These are phyloP conservation scores for Kandelia obovata DNA, from an alignment of 345 rosid species.

Conservation along the genomic window DNA sequence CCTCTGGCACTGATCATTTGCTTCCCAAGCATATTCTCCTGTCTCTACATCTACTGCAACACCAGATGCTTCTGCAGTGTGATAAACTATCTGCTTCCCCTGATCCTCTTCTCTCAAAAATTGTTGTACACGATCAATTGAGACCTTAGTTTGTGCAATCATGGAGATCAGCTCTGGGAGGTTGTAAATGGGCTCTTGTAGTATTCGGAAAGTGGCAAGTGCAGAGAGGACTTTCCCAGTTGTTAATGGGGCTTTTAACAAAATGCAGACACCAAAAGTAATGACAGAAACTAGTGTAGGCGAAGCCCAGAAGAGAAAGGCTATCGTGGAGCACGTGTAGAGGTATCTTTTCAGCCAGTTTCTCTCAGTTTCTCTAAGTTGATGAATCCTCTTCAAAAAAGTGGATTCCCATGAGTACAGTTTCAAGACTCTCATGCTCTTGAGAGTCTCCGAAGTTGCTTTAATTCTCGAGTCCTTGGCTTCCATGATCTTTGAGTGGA, in stretches of 20 bases:
- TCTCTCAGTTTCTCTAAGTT: slow-evolving; percentile 51
- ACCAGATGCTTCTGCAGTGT: slow-evolving; percentile 19
- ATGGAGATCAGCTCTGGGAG: slow-evolving; percentile 59
- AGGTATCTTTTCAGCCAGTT: slow-evolving; percentile 46
- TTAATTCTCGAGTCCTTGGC: slow-evolving; percentile 36
- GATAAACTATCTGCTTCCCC: slow-evolving; percentile 21
- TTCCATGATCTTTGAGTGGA: slow-evolving; percentile 60
- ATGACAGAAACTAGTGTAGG: slow-evolving; percentile 53
- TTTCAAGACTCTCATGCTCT: slow-evolving; percentile 53
- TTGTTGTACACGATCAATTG: slow-evolving; percentile 44
- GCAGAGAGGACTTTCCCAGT: slow-evolving; percentile 57
- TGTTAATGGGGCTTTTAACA: slow-evolving; percentile 37
- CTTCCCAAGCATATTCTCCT: slow-evolving; percentile 52
- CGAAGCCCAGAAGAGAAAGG: slow-evolving; percentile 63
- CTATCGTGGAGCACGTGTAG: slow-evolving; percentile 49
- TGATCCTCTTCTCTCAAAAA: slow-evolving; percentile 46
- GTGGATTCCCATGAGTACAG: slow-evolving; percentile 48
- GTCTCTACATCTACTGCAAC: slow-evolving; percentile 31
- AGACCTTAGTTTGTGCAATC: slow-evolving; percentile 53
- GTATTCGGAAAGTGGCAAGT: slow-evolving; percentile 54
- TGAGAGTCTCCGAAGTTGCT: slow-evolving; percentile 59
- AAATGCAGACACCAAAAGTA: slow-evolving; percentile 52
- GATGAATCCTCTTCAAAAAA: slow-evolving; percentile 44
- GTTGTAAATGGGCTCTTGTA: slow-evolving; percentile 63
- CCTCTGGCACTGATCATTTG: slow-evolving; percentile 19